phyloP scores from a whole-genome alignment of 2,329 filamentous ascomycete genomes.

The Davidsoniella eucalypti region DNA sequence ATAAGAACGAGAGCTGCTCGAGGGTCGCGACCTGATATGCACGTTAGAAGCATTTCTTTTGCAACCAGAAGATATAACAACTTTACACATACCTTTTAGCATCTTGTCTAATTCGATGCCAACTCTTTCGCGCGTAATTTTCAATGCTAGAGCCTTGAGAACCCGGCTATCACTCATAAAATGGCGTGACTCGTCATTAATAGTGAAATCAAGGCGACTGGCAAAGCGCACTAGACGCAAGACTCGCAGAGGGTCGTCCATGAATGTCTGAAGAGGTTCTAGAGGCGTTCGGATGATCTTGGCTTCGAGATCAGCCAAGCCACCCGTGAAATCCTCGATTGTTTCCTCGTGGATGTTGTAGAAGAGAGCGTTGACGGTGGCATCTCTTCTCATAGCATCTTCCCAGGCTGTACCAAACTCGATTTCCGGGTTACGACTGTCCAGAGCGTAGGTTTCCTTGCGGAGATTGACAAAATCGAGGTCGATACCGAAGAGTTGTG shows the following conservation, averaged over 20 bases:
- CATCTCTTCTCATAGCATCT: slow-evolving; percentile 77
- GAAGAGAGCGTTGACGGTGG: slow-evolving; percentile 89
- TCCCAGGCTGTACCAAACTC: slow-evolving; percentile 87
- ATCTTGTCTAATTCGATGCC: slow-evolving; percentile 84
- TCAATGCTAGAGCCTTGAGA: slow-evolving; percentile 58
- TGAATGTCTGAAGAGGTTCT: slow-evolving; percentile 81
- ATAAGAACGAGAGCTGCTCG: slow-evolving; percentile 46
- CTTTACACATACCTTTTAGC: slow-evolving; percentile 43
- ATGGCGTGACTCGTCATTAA: slow-evolving; percentile 50
- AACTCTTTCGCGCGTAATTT: slow-evolving; percentile 85
- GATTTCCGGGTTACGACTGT: slow-evolving; percentile 79
- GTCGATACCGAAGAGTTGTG: slow-evolving; percentile 69
- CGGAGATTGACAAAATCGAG: slow-evolving; percentile 89
- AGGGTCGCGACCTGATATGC: slow-evolving; percentile 37
- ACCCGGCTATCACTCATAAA: slow-evolving; percentile 73
- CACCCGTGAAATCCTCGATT: slow-evolving; percentile 76
- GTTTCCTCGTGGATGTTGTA: slow-evolving; percentile 65
- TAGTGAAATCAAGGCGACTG: slow-evolving; percentile 63
- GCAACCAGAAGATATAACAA: not conserved
- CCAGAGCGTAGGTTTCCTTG: slow-evolving; percentile 78
- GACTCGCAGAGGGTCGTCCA: slow-evolving; percentile 79
- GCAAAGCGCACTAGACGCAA: slow-evolving; percentile 80
- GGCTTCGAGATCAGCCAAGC: slow-evolving; percentile 55
- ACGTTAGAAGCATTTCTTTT: not conserved
- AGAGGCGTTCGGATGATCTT: slow-evolving; percentile 71